Evolutionary conservation across 1,139 yeast genomes (phyloP), one percentile per base, ranked within the genome.

Genomic region (Hansenula anomala): DNA sequence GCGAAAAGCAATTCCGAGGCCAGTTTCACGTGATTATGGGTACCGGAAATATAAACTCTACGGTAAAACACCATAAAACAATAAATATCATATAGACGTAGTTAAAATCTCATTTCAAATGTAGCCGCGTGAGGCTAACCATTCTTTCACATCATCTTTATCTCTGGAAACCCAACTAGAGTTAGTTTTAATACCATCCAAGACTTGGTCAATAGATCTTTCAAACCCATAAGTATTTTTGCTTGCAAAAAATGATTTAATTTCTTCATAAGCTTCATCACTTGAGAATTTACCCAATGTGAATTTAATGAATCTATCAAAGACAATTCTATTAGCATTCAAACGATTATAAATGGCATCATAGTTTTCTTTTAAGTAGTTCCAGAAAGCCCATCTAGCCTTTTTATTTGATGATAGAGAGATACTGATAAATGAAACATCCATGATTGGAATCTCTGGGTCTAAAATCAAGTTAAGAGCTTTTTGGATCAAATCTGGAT

Each of bases 161-260:
- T 84, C 95, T 50, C 90, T 78, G 39, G 66, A 58, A 36, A 55
- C 61, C 82, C 84, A 78, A 10, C 59, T 55, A 5, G 72, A 60
- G 43, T 73, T 73, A 33, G 71, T 70, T 39, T 63, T 64, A 38
- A 79, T 64, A 34, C 66, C 66, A 52, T 79, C 86, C 48, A 79
- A 54, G 4, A 73, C 72, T 58, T 79, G 86, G 20, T 61, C 62
- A 42, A 72, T 64, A 11, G 81, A 75, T 59, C 82, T 71, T 50
- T 77, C 83, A 47, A 75, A 80, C 1, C 83, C 83, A 41, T 71
- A 71, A 28, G 71, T 71, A 50, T 82, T 78, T 54, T 76, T 78
- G 33, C 60, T 67, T 8, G 58, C 56, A 54, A 82, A 85, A 54
- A 83, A 80, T 2, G 45, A 46, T 30, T 63, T 61, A 39, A 81